Percentiles rank a stretch among this genome's conserved stretches.
Evolutionary conservation across 2,329 filamentous ascomycete genomes (phyloP).

Genomic region (Cladosporium sp.): DNA sequence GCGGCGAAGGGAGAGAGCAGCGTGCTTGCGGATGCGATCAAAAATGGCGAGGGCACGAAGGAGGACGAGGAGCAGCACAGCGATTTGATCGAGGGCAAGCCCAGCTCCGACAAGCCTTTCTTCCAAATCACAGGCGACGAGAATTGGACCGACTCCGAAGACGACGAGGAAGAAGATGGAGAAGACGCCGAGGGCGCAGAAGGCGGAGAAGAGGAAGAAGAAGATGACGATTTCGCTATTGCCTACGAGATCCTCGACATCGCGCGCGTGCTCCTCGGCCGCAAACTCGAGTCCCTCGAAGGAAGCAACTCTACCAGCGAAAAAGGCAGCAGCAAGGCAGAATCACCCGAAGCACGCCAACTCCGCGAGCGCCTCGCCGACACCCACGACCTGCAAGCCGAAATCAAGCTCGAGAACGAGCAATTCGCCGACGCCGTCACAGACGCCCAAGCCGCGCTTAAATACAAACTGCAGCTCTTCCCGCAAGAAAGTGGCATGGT

Average conservation of each 20-base stretch:
- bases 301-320: background rate
- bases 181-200: conserved; percentile 44
- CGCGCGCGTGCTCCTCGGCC: conserved; percentile 59
- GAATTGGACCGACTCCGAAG: conserved; percentile 83
- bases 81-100: conserved; percentile 47
- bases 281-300: conserved; percentile 51
- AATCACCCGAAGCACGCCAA: conserved; percentile 49
- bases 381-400: conserved; percentile 88
- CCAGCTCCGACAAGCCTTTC: conserved; percentile 59
- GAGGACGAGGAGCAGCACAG: conserved; percentile 44
- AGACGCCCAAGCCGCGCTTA: conserved; percentile 76
- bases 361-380: conserved; percentile 87
- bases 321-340: background rate
- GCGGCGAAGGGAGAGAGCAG: conserved; percentile 35
- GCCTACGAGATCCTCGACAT: conserved; percentile 66
- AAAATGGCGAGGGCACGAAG: conserved; percentile 35
- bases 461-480: conserved; percentile 76
- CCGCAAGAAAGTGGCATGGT: conserved; percentile 79
- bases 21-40: conserved; percentile 33
- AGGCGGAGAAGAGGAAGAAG: conserved; percentile 49
- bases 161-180: conserved; percentile 54
- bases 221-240: conserved; percentile 63
- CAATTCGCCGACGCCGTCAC: conserved; percentile 84
- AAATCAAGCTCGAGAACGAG: conserved; percentile 97
- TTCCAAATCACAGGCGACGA: conserved; percentile 96